Percentiles rank a stretch among this genome's conserved stretches.
Evolutionary conservation across 176 grass and related monocot genomes (phyloP).

Genomic region (Oryza officinalis): DNA sequence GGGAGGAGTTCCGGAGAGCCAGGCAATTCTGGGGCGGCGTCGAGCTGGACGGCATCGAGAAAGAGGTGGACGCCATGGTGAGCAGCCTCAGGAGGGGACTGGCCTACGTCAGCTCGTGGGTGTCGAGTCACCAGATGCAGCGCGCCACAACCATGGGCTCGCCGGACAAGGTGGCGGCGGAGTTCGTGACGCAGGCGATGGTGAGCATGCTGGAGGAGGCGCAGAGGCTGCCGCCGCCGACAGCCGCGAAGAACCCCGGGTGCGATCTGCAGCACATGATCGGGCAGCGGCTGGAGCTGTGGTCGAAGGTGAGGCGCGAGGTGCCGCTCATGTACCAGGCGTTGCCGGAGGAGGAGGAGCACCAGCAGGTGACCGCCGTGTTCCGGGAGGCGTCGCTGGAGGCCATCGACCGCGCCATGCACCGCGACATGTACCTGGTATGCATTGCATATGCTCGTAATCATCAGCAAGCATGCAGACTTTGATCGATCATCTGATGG

Average conservation of each 20-base stretch:
- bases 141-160: background rate
- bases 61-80: background rate
- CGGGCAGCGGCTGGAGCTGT: background rate
- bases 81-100: background rate
- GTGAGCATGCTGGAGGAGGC: background rate
- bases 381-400: slow-evolving; percentile 20
- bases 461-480: too few relatives aligned
- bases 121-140: slow-evolving; percentile 17
- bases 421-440: slow-evolving; percentile 25
- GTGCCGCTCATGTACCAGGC: background rate
- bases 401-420: slow-evolving; percentile 6
- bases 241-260: too few relatives aligned
- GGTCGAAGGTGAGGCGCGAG: background rate
- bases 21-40: background rate
- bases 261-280: background rate
- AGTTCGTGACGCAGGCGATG: background rate
- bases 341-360: background rate
- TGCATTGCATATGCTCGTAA: too few relatives aligned
- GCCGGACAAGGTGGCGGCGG: background rate
- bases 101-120: background rate
- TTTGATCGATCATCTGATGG: too few relatives aligned
- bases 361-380: background rate
- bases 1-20: background rate
- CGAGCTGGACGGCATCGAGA: background rate
- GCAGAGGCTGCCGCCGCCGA: too few relatives aligned